Evolutionary conservation across 1,284 basidiomycete species (phyloP), one percentile per base, ranked within the genome.

Genomic region (Rhizoctonia solani): DNA sequence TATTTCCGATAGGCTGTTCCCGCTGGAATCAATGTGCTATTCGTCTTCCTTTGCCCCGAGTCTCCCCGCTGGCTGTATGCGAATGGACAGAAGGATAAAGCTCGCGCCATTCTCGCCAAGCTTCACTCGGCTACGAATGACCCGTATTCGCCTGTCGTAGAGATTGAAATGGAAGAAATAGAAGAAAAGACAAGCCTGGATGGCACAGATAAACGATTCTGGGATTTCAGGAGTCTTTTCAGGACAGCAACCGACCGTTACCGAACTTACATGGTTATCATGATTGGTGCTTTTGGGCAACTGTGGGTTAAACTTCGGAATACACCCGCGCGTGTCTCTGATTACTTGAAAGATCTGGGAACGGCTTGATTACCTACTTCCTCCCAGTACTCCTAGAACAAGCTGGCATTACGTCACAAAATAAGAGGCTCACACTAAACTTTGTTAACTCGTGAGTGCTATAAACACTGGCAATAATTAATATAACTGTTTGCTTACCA

Each of bases 21-120:
- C 0, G 83, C 81, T 6, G 75, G 76, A 13, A 68, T 83, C 67
- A 83, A 83, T 71, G 76, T 80, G 9, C 54, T 79, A 8, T 80
- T 80, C 58, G 75, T 85, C 21, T 80, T 78, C 71, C 73, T 81
- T 13, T 81, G 80, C 69, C 81, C 81, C 16, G 81, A 83, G 73
- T 82, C 81, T 80, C 84, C 84, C 3, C 79, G 84, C 54, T 86
- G 83, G 83, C 75, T 83, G 9, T 79, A 81, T 71, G 79, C 79
- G 39, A 71, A 77, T 30, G 82, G 82, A 2, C 80, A 78, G 69
- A 69, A 71, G 1, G 76, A 79, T 3, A 56, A 79, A 70, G 81
- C 82, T 4, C 76, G 80, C 27, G 68, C 69, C 23, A 79, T 82
- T 16, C 74, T 84, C 4, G 81, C 81, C 4, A 76, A 76, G 30